phyloP scores from a whole-genome alignment of 2,329 filamentous ascomycete genomes.

The Verticillium albo-atrum region DNA sequence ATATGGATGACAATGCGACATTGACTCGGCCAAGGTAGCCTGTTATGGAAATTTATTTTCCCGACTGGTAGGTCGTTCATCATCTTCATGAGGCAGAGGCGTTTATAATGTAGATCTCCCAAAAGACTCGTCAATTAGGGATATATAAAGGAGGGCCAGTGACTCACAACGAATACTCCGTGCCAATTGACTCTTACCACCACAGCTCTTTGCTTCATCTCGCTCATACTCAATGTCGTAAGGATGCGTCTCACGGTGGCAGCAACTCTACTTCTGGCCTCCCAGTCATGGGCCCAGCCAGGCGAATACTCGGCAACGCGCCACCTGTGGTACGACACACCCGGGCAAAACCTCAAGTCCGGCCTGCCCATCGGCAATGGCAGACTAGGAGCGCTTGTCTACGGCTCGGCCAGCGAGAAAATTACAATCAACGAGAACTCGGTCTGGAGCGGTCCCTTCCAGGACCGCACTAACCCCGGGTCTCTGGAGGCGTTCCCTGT shows the following conservation, averaged over 20 bases:
- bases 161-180: background rate
- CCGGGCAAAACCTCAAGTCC: conserved; percentile 5
- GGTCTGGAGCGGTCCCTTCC: conserved; percentile 39
- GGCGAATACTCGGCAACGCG: background rate
- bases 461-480: conserved; percentile 35
- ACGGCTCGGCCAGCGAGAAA: conserved; percentile 35
- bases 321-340: conserved; percentile 4
- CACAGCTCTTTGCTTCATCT: background rate
- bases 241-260: background rate
- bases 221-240: background rate
- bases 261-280: background rate
- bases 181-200: no score
- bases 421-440: conserved; percentile 44
- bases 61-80: background rate
- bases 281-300: background rate
- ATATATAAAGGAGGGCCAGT: background rate
- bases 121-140: no score
- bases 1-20: background rate
- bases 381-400: conserved; percentile 34
- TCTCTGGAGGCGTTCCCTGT: conserved; percentile 24
- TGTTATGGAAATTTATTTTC: background rate
- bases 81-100: no score
- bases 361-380: conserved; percentile 47
- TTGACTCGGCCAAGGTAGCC: no score
- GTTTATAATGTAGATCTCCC: no score